phyloP scores from a whole-genome alignment of 2,329 filamentous ascomycete species.

The Monosporascus cannonballus region DNA sequence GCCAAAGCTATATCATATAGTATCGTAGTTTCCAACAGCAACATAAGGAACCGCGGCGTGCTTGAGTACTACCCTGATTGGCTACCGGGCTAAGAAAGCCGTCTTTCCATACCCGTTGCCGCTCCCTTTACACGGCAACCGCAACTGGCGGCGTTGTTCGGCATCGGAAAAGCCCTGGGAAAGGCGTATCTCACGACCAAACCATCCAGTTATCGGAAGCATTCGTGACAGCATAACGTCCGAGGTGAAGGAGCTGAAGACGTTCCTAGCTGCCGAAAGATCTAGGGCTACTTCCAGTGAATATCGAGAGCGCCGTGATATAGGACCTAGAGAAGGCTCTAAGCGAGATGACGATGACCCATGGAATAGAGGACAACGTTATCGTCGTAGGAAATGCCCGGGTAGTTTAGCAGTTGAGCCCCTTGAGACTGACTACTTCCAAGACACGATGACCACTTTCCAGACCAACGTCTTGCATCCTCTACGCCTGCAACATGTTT shows the following conservation, averaged over 20 bases:
- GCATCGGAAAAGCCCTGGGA: background rate
- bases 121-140: too few relatives aligned
- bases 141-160: background rate
- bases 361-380: slow-evolving; percentile 27
- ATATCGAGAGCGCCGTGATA: slow-evolving; percentile 22
- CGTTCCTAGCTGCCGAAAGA: slow-evolving; percentile 19
- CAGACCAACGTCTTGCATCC: slow-evolving; percentile 25
- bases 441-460: slow-evolving; percentile 18
- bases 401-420: slow-evolving; percentile 17
- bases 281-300: slow-evolving; percentile 24
- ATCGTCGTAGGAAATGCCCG: slow-evolving; percentile 33
- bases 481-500: slow-evolving; percentile 26
- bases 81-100: too few relatives aligned
- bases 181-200: background rate
- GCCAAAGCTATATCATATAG: too few relatives aligned
- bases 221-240: background rate
- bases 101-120: too few relatives aligned
- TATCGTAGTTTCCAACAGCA: too few relatives aligned
- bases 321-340: slow-evolving; percentile 22
- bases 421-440: slow-evolving; percentile 23
- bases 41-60: too few relatives aligned
- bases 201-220: background rate
- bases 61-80: too few relatives aligned
- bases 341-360: slow-evolving; percentile 13
- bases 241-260: slow-evolving; percentile 19